Base-by-base conservation (phyloP, 129 eudicot genomes). In the Helianthus tuberosus region DNA sequence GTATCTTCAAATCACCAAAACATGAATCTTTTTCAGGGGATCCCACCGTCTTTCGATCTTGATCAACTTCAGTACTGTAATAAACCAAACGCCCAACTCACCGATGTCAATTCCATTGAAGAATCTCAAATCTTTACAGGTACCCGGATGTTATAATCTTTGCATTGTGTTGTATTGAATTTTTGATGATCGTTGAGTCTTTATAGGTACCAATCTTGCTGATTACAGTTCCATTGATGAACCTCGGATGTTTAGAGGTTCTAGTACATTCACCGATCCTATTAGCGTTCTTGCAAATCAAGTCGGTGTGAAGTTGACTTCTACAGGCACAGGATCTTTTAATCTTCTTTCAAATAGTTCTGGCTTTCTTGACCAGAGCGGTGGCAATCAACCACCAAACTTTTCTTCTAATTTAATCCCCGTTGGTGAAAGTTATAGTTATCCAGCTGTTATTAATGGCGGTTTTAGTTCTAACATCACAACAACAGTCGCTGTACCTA, bases 31-130 rank as follows among this genome's bases (percentile, higher is more conserved):
- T 82, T 81, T 84, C 94, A 80, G 70, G 92, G 89, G 59, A 84
- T 86, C 64, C 84, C 88, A 12, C 67, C 91, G 3, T 82, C 94
- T 38, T 79, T 92, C 72, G 87, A 81, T 10, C 79, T 85, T 77
- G 86, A 85, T 83, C 83, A 71, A 65, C 67, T 77, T 51, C 86
- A 84, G 53, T 84, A 74, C 36, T 78, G 68, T 16, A 83, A 67
- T 54, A 81, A 76, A 72, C 70, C 86, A 60, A 35, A 32, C 38
- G 4, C 82, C 36, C 78, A 77, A 25, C 59, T 74, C 29, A 78
- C 64, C 38, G 83, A 83, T 54, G 87, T 78, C 20, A 77, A 70
- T 72, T 59, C 83, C 47, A 2, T 85, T 15, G 85, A 87, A 62
- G 87, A 73, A 69, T 76, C 87, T 11, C 78, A 77, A 66, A 54